Percentiles rank a stretch among this genome's conserved stretches.
Conservation (phyloP, 768 basidiomycete species). For the Pholiota molesta region DNA sequence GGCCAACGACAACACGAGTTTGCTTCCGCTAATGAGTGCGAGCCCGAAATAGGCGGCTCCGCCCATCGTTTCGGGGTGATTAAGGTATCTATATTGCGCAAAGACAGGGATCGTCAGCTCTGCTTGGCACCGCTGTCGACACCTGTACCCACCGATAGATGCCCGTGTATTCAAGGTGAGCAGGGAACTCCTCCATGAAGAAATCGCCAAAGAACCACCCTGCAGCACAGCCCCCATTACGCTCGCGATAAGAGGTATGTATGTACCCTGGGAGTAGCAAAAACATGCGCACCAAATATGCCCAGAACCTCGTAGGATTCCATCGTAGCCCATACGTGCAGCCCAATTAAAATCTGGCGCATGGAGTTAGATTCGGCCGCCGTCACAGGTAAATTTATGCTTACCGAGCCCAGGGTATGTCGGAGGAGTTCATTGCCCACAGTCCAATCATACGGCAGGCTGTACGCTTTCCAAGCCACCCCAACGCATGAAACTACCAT, state of each 20-base stretch:
- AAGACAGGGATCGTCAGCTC: neutral
- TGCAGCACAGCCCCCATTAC: constrained; percentile 27
- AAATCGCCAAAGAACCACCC: constrained; percentile 99
- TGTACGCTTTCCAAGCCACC: constrained; percentile 90
- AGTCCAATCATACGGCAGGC: constrained; percentile 81
- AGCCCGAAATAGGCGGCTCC: constrained; percentile 96
- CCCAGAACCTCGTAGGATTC: constrained; percentile 94
- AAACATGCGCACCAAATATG: constrained; percentile 70
- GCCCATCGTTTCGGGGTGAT: constrained; percentile 96
- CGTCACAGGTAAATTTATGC: constrained; percentile 30
- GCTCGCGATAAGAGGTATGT: neutral
- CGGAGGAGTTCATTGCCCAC: constrained; percentile 85
- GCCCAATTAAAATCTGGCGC: constrained; percentile 71
- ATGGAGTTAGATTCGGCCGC: constrained; percentile 10
- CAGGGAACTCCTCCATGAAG: constrained; percentile 92
- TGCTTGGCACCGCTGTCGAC: neutral
- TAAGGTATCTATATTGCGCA: constrained; percentile 65
- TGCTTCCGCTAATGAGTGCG: constrained; percentile 88
- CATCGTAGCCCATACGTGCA: constrained; percentile 90
- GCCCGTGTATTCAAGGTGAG: constrained; percentile 91
- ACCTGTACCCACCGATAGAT: constrained; percentile 75
- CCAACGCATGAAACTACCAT: constrained; percentile 77
- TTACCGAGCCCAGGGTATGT: constrained; percentile 85
- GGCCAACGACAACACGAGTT: constrained; percentile 86
- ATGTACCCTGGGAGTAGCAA: neutral